Base-by-base conservation (phyloP, 2,329 filamentous ascomycete genomes). In the Fusarium domesticum region DNA sequence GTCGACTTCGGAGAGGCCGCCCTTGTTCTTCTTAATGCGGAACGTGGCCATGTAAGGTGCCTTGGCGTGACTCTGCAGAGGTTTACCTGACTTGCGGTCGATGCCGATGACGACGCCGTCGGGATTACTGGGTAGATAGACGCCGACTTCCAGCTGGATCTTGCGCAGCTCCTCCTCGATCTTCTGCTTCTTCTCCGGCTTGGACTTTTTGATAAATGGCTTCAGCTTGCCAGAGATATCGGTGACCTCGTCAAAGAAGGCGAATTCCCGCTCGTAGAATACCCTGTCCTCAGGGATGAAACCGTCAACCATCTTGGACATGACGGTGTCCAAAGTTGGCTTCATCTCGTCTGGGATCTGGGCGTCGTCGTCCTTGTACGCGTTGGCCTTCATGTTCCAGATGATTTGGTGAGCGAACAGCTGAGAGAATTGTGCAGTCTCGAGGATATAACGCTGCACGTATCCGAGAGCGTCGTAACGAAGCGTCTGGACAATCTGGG, bases 331-430 rank as follows among this genome's bases (percentile, higher is more conserved):
- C 3, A 99, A 78, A 0, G 86, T 93, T 3, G 93, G 92, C 64
- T 99, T 98, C 61, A 96, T 87, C 4, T 83, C 80, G 66, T 98
- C 93, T 16, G 93, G 91, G 51, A 95, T 80, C 58, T 86, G 82
- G 12, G 86, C 91, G 56, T 96, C 89, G 59, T 98, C 92, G 54
- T 98, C 95, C 66, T 96, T 98, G 76, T 88, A 98, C 1, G 91
- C 88, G 66, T 98, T 99, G 23, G 93, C 93, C 66, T 97, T 98
- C 86, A 99, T 98, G 65, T 98, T 99, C 93, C 95, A 99, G 63
- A 99, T 98, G 56, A 98, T 97, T 61, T 99, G 93, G 66, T 99
- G 95, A 3, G 95, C 92, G 67, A 98, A 98, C 7, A 97, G 73
- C 66, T 97, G 93, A n/a, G 93, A 97, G 62, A 96, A 91, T 59